Base-by-base conservation (phyloP, 2,329 filamentous ascomycete genomes). In the Lasiodiplodia citricola region DNA sequence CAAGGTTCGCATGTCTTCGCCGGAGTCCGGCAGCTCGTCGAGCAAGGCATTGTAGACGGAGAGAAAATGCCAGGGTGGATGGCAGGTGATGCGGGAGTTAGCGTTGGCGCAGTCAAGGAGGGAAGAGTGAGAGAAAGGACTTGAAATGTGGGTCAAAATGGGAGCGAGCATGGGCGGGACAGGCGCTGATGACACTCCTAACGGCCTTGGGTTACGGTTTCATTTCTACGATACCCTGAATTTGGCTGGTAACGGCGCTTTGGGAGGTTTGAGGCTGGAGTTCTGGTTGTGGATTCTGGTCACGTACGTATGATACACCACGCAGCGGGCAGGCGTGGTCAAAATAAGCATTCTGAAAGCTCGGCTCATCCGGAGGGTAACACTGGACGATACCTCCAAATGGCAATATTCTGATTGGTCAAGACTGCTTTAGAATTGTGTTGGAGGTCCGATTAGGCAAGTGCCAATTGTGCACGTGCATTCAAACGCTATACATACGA, bases 61-160 rank as follows among this genome's bases (percentile, higher is more conserved):
- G 86, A 90, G 74, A 87, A 84, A 67, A 94, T 96, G 91, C 93
- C 94, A 0, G 91, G 91, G 0, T 97, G 93, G 93, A 91, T 97
- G 90, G 96, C 93, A 0, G 94, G 93, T 2, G 93, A 97, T 75
- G 91, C 93, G 55, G 91, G 90, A 0, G 89, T 96, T 5, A 96
- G 92, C 66, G 85, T 90, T 47, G 91, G 92, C 0, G 86, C 88
- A 35, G 88, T 96, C 4, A 86, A 85, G 71, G 79, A 88, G 69
- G 92, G 93, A 2, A 84, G 89, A 70, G 88, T 94, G 64, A 70
- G 72, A 58, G 60, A 68, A 28, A 68, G 35, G 37, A 37, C 57
- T 54, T 68, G 57, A 63, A 50, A 18, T 28, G 8, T 41, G 58
- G 35, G 56, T 56, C 14, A n/a, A 38, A 31, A 16, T 13, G 18